These are phyloP conservation scores for Brettanomyces nanus DNA, from an alignment of 805 yeast species.

Conservation along the genomic window DNA sequence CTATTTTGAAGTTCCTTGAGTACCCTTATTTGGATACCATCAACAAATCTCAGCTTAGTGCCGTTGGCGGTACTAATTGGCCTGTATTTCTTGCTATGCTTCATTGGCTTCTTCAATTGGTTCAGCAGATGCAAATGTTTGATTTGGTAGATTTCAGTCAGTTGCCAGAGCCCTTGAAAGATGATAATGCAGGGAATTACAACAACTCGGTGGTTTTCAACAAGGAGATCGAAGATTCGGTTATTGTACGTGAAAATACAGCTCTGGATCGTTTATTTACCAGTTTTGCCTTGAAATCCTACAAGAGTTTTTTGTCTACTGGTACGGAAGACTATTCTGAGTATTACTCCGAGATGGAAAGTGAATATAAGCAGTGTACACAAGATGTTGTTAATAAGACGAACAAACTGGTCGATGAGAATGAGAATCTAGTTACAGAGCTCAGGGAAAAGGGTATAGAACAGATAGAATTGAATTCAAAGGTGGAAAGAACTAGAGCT, in stretches of 20 bases:
- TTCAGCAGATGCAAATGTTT: slow-evolving; percentile 32
- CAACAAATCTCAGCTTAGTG: slow-evolving; percentile 78
- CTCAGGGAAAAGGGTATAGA: slow-evolving; percentile 36
- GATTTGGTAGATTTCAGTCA: slow-evolving; percentile 26
- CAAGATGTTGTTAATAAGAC: slow-evolving; percentile 41
- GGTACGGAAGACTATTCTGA: slow-evolving; percentile 55
- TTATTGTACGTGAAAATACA: slow-evolving; percentile 19
- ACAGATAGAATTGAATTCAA: slow-evolving; percentile 38
- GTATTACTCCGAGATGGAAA: slow-evolving; percentile 46
- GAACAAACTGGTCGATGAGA: slow-evolving; percentile 31
- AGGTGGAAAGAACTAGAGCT: slow-evolving; percentile 51
- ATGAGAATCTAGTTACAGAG: slow-evolving; percentile 30
- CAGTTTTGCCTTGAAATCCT: slow-evolving; percentile 56
- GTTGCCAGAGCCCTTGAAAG: neutral
- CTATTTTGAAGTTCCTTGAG: slow-evolving; percentile 51
- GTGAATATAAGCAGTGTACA: slow-evolving; percentile 44
- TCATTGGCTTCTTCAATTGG: slow-evolving; percentile 66
- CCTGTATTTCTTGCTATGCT: slow-evolving; percentile 73
- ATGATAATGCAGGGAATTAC: slow-evolving; percentile 12
- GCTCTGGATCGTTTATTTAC: slow-evolving; percentile 24
- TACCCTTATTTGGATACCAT: slow-evolving; percentile 79
- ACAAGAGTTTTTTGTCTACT: slow-evolving; percentile 50
- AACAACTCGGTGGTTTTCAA: slow-evolving; percentile 21
- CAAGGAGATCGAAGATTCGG: slow-evolving; percentile 13
- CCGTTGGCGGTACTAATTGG: slow-evolving; percentile 90